Evolutionary conservation across 2,329 filamentous ascomycete genomes (phyloP), one percentile per base, ranked within the genome.

Genomic region (Ophiocordyceps camponoti-saundersi): DNA sequence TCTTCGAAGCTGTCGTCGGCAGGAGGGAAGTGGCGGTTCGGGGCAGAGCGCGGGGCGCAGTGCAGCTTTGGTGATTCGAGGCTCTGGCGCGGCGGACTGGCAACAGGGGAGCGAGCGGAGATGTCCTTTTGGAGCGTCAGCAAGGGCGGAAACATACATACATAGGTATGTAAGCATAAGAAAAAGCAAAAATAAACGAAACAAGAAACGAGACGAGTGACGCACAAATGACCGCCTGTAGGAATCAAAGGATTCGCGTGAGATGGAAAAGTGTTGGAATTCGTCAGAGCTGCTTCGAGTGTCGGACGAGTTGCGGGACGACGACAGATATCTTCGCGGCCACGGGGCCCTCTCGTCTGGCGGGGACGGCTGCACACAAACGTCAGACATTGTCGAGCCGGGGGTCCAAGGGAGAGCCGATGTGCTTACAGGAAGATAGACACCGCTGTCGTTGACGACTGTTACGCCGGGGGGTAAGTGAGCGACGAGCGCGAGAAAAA

Each of bases 391-490:
- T 26, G 23, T 26, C 8, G 23, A 4, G 8, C 23, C 8, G 23
- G 23, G 8, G 8, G 8, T 5, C 23, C 5, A 26, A 8, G 23
- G 8, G 23, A 26, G 23, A 26, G 23, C 6, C 13, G 44, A 45
- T 29, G 44, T 44, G 49, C 77, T 65, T 79, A 92, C 87, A 56
- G 90, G 90, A 54, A 96, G 77, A 67, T 94, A 96, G 51, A 95
- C 84, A 54, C 90, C 90, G 62, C 85, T 93, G 65, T 94, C 89
- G 61, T 94, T 93, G 63, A 96, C 92, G 53, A 95, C 90, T 95
- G 61, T 50, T 47, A 42, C 29, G 45, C 44, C 26, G 46, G 48
- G 48, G 45, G 43, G 53, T 48, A 44, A 56, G 16, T 34, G 16
- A 16, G 16, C 32, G 32, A 34, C 11, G 32, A 13, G 32, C 16